phyloP scores from a whole-genome alignment of 1,284 basidiomycete species.

The Flammula alnicola region DNA sequence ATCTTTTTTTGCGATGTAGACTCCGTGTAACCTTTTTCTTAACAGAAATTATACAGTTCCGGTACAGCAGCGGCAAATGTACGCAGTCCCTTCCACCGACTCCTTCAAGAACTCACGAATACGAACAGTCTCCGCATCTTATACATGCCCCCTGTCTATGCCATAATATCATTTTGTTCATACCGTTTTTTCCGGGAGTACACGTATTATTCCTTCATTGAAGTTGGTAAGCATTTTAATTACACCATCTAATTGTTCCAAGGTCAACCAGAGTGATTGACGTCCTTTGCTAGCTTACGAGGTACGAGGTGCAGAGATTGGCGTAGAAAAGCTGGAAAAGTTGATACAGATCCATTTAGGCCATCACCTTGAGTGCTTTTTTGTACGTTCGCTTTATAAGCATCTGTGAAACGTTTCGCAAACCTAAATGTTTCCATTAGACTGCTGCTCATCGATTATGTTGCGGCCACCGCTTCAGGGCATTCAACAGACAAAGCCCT shows the following conservation, averaged over 20 bases:
- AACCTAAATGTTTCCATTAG: conserved; percentile 41
- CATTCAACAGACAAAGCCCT: conserved; percentile 71
- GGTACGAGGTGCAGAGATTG: too few species aligned
- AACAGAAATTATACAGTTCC: conserved; percentile 68
- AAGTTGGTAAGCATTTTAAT: conserved; percentile 52
- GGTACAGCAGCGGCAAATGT: conserved; percentile 79
- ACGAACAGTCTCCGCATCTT: conserved; percentile 62
- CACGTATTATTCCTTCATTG: conserved; percentile 77
- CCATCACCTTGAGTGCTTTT: conserved; percentile 80
- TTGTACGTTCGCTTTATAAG: conserved; percentile 52
- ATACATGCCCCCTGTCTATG: conserved; percentile 80
- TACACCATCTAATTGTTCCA: neutral
- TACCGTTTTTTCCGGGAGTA: conserved; percentile 81
- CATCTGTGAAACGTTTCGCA: conserved; percentile 22
- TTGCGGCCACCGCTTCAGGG: conserved; percentile 67
- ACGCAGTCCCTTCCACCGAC: conserved; percentile 27
- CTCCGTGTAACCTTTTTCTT: neutral
- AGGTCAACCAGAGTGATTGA: conserved; percentile 10
- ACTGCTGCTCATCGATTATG: conserved; percentile 83
- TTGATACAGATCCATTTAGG: conserved; percentile 41
- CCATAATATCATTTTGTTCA: conserved; percentile 83
- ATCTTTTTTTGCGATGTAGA: neutral
- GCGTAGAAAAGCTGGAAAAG: conserved; percentile 1
- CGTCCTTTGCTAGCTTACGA: conserved; percentile 44
- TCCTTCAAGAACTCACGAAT: neutral